Conservation (phyloP, 257 asterid species). For the Solanum dulcamara region DNA sequence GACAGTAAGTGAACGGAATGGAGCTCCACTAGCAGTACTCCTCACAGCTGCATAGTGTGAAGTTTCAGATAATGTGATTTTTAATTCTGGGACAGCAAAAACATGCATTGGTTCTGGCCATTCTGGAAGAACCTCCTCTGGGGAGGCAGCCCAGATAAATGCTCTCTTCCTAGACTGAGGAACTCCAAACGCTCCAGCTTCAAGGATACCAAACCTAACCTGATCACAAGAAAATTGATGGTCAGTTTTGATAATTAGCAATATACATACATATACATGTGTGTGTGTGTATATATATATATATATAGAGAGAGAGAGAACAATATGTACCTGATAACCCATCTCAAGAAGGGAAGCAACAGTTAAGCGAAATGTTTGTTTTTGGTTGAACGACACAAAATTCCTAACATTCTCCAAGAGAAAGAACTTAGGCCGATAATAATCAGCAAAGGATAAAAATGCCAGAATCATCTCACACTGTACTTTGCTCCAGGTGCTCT, state of each 20-base stretch:
- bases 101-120: constrained; percentile 99
- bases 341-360: constrained; percentile 91
- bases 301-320: background rate
- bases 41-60: constrained; percentile 64
- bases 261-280: background rate
- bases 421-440: constrained; percentile 81
- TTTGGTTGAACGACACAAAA: constrained; percentile 91
- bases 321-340: constrained; percentile 76
- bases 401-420: constrained; percentile 93
- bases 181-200: constrained; percentile 94
- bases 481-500: constrained; percentile 95
- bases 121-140: constrained; percentile 80
- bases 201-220: constrained; percentile 93
- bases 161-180: constrained; percentile 97
- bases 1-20: constrained; percentile 90
- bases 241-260: background rate
- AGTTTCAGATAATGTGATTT: constrained; percentile 47
- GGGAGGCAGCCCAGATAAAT: constrained; percentile 96
- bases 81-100: constrained; percentile 73
- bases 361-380: constrained; percentile 87
- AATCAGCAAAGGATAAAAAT: constrained; percentile 87
- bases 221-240: constrained; percentile 10
- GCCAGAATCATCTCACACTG: constrained; percentile 97
- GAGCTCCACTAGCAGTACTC: constrained; percentile 84
- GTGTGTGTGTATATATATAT: background rate